Base-by-base conservation (phyloP, 2,329 filamentous ascomycete genomes). In the Thielaviopsis ethacetica region DNA sequence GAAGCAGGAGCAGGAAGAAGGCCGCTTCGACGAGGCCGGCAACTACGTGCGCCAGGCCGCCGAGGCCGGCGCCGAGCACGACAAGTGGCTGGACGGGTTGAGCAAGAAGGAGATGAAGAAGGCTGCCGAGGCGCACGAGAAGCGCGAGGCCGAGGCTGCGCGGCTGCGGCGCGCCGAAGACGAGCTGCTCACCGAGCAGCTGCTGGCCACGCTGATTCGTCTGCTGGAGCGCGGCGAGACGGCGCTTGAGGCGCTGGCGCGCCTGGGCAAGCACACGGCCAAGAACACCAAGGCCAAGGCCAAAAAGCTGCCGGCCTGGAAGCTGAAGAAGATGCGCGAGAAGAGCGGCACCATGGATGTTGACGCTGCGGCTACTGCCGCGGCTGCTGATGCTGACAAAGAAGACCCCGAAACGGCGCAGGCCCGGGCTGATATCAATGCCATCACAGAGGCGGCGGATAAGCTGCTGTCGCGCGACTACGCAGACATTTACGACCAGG, bases 41-140 rank as follows among this genome's bases (percentile, higher is more conserved):
- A 98, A 97, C 70, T 98, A 84, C 68, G 82, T 98, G 52, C 83
- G 93, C 59, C 94, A 94, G 70, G 91, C 91, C 0, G 80, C 74
- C 9, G 93, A 98, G 66, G 88, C 89, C 0, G 90, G 97, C 65
- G 88, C 91, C 0, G 81, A 87, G 24, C 90, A 98, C 69, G 93
- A 98, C 72, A 80, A 80, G 34, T 98, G 93, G 93, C 73, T 98
- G 21, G 87, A 95, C 52, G 93, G 93, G 0, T 75, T 96, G 21
- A 93, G 86, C 64, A 96, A 95, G 69, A 95, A 91, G 70, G 90
- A 96, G 61, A 95, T 97, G 77, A 87, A 83, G 68, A 84, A 82
- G 63, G 93, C 93, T 0, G 88, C 84, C 49, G 89, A 87, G 63
- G 93, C 93, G 3, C 87, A 93, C 59, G 86, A 95, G 66, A 89